Evolutionary conservation across 2,329 filamentous ascomycete genomes (phyloP).

Genomic region (Harringtonia lauricola): DNA sequence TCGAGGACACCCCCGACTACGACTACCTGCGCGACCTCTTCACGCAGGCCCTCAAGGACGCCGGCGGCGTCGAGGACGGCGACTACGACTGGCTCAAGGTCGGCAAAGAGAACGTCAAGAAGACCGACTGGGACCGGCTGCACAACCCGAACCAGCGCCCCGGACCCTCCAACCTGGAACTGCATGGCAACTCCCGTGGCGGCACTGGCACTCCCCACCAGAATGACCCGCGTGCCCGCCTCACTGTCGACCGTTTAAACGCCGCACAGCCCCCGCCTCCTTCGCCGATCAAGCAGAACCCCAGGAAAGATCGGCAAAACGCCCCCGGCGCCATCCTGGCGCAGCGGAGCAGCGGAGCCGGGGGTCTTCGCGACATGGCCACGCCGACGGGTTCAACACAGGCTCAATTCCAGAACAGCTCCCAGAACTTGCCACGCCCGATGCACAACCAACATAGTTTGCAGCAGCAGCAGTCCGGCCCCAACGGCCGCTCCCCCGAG

Average conservation of each 20-base stretch:
- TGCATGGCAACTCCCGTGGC: slow-evolving; percentile 62
- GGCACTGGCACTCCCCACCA: slow-evolving; percentile 55
- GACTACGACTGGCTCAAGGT: slow-evolving; percentile 99
- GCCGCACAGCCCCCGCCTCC: slow-evolving; percentile 82
- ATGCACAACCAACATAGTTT: slow-evolving; percentile 43
- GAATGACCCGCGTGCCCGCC: slow-evolving; percentile 41
- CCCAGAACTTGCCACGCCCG: slow-evolving; percentile 66
- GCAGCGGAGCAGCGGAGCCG: slow-evolving; percentile 67
- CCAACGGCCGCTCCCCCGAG: slow-evolving; percentile 49
- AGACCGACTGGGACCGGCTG: slow-evolving; percentile 71
- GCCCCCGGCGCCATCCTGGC: slow-evolving; percentile 60
- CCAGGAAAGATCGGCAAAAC: slow-evolving; percentile 66
- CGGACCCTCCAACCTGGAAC: slow-evolving; percentile 73
- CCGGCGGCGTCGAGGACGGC: slow-evolving; percentile 89
- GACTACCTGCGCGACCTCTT: slow-evolving; percentile 95
- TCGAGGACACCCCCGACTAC: slow-evolving; percentile 97
- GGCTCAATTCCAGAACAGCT: slow-evolving; percentile 94
- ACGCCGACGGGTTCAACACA: slow-evolving; percentile 86
- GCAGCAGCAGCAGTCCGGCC: slow-evolving; percentile 25
- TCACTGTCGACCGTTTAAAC: slow-evolving; percentile 86
- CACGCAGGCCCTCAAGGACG: slow-evolving; percentile 89
- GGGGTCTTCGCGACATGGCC: slow-evolving; percentile 63
- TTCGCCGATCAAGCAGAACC: slow-evolving; percentile 71
- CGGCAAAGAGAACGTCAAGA: slow-evolving; percentile 61
- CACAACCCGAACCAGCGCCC: slow-evolving; percentile 70